Base-by-base conservation (phyloP, 192 early-diverging fungal species). In the Gaertneriomyces semiglobifer region DNA sequence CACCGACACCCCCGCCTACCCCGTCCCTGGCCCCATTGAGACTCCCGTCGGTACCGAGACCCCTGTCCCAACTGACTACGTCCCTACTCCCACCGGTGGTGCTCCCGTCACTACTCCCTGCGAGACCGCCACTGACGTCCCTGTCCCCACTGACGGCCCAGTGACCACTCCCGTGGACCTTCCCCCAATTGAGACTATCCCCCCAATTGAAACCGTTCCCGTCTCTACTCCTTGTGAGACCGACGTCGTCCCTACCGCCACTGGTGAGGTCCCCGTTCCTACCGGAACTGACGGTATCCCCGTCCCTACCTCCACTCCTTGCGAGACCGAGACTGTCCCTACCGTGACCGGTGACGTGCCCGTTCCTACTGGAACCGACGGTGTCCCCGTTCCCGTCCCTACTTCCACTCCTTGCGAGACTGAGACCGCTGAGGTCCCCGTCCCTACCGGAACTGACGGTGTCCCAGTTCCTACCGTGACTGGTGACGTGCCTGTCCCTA, bases 11-110 rank as follows among this genome's bases (percentile, higher is more conserved):
- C 48, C 48, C 48, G 48, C 14, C 12, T 50, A 50, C 48, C 48
- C 48, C 1, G 16, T 18, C 2, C 25, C 25, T 33, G 25, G 25
- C 25, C 14, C 12, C 14, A 16, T 33, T 33, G 54, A 56, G 54
- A 56, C 54, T 3, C 54, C 54, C 54, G 54, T 16, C 18, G 54
- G 33, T 16, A 56, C 54, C 54, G 54, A 56, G 54, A 20, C 11
- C 14, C 54, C 54, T 33, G 11, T 20, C 18, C 20, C 54, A 2
- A 11, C 11, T 10, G 25, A 33, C 25, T 33, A 33, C 25, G 25
- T 33, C 25, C 54, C 54, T 33, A 4, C 11, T 2, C 14, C 54
- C 20, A 56, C 54, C n/a, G n/a, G n/a, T n/a, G n/a, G n/a, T n/a
- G n/a, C n/a, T n/a, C n/a, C n/a, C n/a, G n/a, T n/a, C n/a, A n/a